Evolutionary conservation across 2,329 filamentous ascomycete genomes (phyloP), one percentile per base, ranked within the genome.

Genomic region (Tolypocladium tropicale): DNA sequence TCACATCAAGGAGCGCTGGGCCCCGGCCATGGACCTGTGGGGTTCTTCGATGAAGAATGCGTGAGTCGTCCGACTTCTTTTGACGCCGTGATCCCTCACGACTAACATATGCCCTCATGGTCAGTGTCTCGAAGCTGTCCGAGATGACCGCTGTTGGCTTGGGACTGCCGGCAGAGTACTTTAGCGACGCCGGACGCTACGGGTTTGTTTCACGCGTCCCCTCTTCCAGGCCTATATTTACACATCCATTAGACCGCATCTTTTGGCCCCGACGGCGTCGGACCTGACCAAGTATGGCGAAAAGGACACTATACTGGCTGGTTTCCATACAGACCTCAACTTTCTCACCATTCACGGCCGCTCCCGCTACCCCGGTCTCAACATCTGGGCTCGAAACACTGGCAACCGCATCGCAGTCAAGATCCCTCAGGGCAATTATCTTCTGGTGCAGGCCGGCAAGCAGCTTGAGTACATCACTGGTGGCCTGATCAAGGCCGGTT

Each of bases 321-420:
- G 81, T 41, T 84, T 84, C 72, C 81, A 84, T 67, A 84, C 81
- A 1, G 81, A 84, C 63, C 78, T 84, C 57, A 84, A 84, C 74
- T 84, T 84, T 66, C 74, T 84, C 54, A 84, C 81, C 60, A 84
- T 84, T 68, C 81, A 84, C 71, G 81, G 81, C 56, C 81, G 81
- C 61, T 82, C 79, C 33, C 79, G 81, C 57, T 84, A 82, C 62
- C 81, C 81, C 0, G 81, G 81, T 2, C 74, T 84, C 61, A 77
- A 84, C 71, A 78, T 84, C 63, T 84, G 81, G 81, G 81, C 80
- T 25, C 79, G 81, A 61, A 84, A 84, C 74, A 84, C 81, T 2
- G 81, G 81, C 49, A 74, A 72, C 59, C 76, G 77, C 60, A 82
- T 84, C 60, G 68, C 81, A 49, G 81, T 84, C 59, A 76, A 76